Percentiles rank a stretch among this genome's conserved stretches.
phyloP scores from a whole-genome alignment of 306 rosid genomes.

The Acacia melanoxylon region DNA sequence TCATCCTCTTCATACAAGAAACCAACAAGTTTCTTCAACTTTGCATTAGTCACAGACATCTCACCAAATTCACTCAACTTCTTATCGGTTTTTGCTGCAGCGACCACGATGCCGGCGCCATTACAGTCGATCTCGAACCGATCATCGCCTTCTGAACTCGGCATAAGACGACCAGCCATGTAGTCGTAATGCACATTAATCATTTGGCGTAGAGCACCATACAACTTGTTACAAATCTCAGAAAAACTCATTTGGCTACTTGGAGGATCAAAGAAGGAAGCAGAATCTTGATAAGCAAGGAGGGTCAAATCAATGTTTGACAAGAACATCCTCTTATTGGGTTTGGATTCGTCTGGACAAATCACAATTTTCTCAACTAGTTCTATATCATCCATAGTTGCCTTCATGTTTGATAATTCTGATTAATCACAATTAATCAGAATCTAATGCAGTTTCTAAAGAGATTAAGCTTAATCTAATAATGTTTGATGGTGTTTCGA shows the following conservation, averaged over 20 bases:
- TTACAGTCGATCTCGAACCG: conserved; percentile 59
- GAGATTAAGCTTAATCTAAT: background rate
- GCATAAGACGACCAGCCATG: conserved; percentile 49
- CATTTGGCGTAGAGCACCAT: conserved; percentile 30
- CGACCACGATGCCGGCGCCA: conserved; percentile 49
- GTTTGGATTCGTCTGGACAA: conserved; percentile 37
- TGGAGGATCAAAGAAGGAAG: conserved; percentile 57
- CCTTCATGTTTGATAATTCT: background rate
- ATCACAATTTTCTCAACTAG: conserved; percentile 50
- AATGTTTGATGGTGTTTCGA: background rate
- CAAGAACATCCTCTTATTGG: conserved; percentile 38
- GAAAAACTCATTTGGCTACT: conserved; percentile 32
- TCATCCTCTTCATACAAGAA: conserved; percentile 37
- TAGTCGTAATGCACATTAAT: conserved; percentile 47
- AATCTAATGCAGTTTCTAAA: background rate
- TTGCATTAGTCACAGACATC: conserved; percentile 40
- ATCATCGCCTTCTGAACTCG: conserved; percentile 30
- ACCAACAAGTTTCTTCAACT: conserved; percentile 41
- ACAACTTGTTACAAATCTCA: conserved; percentile 42
- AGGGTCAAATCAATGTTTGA: conserved; percentile 59
- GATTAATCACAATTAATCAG: background rate
- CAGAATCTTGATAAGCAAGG: conserved; percentile 55
- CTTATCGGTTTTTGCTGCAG: conserved; percentile 35
- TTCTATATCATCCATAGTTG: conserved; percentile 35
- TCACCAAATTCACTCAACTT: conserved; percentile 46